These are phyloP conservation scores for Endoconidiophora laricicola DNA, from an alignment of 2,329 filamentous ascomycete species.

Conservation along the genomic window DNA sequence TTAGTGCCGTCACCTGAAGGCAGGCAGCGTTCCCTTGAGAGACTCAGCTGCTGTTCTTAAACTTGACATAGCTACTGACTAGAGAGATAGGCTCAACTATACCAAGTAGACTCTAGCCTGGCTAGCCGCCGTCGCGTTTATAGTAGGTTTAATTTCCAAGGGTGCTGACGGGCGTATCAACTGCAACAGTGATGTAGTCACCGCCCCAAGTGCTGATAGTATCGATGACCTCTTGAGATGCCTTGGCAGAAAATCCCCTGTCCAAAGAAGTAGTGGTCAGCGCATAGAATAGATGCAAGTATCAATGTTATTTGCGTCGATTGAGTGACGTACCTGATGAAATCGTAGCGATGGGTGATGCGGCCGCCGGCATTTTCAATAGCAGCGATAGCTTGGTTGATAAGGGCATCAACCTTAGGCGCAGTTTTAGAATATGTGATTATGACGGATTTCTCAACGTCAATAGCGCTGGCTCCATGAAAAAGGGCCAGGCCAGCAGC, in stretches of 20 bases:
- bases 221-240: conserved; percentile 51
- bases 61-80: too few relatives aligned
- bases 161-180: conserved; percentile 47
- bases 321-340: conserved; percentile 43
- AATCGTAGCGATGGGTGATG: conserved; percentile 61
- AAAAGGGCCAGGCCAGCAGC: conserved; percentile 39
- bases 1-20: too few relatives aligned
- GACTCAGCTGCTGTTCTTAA: too few relatives aligned
- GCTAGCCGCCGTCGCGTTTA: too few relatives aligned
- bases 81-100: too few relatives aligned
- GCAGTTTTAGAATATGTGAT: conserved; percentile 58
- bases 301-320: too few relatives aligned
- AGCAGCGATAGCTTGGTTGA: conserved; percentile 54
- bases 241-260: conserved; percentile 65
- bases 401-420: conserved; percentile 44
- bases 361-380: conserved; percentile 54
- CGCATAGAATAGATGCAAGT: too few relatives aligned
- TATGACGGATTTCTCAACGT: conserved; percentile 56
- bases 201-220: conserved; percentile 46
- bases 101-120: too few relatives aligned
- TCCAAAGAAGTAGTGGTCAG: conserved; percentile 16
- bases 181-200: conserved; percentile 44
- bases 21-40: too few relatives aligned
- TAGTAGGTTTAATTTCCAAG: too few relatives aligned
- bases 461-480: conserved; percentile 44